Evolutionary conservation across 345 rosid genomes (phyloP).

Genomic region (Microcos paniculata): DNA sequence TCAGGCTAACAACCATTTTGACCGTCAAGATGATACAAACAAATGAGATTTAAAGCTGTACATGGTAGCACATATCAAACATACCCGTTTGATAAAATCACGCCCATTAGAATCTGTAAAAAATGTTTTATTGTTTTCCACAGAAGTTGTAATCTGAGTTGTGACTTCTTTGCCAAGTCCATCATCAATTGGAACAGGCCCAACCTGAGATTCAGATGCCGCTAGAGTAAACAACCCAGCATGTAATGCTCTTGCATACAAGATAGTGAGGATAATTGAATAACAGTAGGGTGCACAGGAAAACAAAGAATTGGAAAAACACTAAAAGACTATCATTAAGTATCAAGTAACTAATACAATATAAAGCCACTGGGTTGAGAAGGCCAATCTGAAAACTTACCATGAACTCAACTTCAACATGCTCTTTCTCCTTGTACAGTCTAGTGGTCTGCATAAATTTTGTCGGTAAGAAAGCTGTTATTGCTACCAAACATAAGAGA

Average conservation of each 20-base stretch:
- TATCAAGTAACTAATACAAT: too few relatives aligned
- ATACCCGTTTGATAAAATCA: constrained; percentile 72
- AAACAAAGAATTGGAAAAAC: background rate
- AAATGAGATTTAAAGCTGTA: background rate
- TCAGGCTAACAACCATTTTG: constrained; percentile 1
- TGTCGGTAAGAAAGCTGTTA: constrained; percentile 1
- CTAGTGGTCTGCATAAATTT: constrained; percentile 62
- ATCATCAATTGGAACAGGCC: constrained; percentile 67
- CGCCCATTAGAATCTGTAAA: constrained; percentile 87
- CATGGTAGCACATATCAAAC: constrained; percentile 8
- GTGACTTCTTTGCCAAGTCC: constrained; percentile 73
- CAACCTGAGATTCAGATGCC: constrained; percentile 46
- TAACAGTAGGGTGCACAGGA: background rate
- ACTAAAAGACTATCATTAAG: background rate
- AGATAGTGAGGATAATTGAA: background rate
- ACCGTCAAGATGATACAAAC: constrained; percentile 2
- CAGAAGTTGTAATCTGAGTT: constrained; percentile 60
- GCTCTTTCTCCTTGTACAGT: constrained; percentile 81
- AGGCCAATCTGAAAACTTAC: constrained; percentile 43
- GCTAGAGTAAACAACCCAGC: constrained; percentile 2
- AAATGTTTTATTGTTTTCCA: constrained; percentile 61
- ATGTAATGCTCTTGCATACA: background rate
- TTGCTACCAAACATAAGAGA: background rate
- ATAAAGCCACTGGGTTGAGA: background rate
- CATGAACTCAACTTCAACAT: constrained; percentile 90